These are phyloP conservation scores for sweet orange (Citrus sinensis) DNA, from an alignment of 345 rosid species.

Conservation along the genomic window DVS_A1.0 CM039161.1:10171501-10172000, in stretches of 20 bases:
- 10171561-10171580: too few relatives aligned
- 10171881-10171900: slow-evolving; percentile 99
- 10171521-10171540: too few relatives aligned
- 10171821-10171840: slow-evolving; percentile 68
- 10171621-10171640: too few relatives aligned
- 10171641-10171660: too few relatives aligned
- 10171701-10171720: not conserved
- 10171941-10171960: too few relatives aligned
- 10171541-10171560: too few relatives aligned
- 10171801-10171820: slow-evolving; percentile 14
- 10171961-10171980: too few relatives aligned
- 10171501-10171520: too few relatives aligned
- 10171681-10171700: not conserved
- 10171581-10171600: too few relatives aligned
- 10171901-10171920: slow-evolving; percentile 68
- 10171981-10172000: too few relatives aligned
- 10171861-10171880: slow-evolving; percentile 90
- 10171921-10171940: not conserved
- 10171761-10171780: not conserved
- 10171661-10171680: too few relatives aligned
- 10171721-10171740: not conserved
- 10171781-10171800: not conserved
- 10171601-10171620: too few relatives aligned
- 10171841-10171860: slow-evolving; percentile 93
- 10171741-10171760: not conserved